A percentile compares a stretch with the other conserved stretches of the same genome.
Conservation (phyloP, 2,329 filamentous ascomycete genomes). For the Tolypocladium tropicale region DNA sequence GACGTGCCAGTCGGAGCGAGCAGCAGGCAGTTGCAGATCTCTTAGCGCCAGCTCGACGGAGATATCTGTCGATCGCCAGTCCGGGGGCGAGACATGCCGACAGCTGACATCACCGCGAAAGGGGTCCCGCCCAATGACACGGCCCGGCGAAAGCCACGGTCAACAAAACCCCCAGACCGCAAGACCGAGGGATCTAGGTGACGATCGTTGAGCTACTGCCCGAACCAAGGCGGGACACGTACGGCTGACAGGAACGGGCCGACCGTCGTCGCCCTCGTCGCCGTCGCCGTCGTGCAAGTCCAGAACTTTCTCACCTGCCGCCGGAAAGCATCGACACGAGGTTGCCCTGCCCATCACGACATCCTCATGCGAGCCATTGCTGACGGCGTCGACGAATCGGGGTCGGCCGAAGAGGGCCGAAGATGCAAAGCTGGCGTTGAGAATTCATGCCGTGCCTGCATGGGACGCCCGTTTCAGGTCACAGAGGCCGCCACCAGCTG, state of each 20-base stretch:
- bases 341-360: background rate
- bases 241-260: background rate
- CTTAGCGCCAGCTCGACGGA: background rate
- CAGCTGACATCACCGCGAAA: background rate
- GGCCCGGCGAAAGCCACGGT: background rate
- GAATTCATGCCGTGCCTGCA: background rate
- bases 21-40: background rate
- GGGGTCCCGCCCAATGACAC: background rate
- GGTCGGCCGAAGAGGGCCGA: background rate
- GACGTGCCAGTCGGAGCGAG: background rate
- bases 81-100: background rate
- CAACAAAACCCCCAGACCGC: background rate
- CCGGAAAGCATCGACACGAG: background rate
- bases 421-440: background rate
- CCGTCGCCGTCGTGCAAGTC: background rate
- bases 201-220: background rate
- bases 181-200: background rate
- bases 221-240: background rate
- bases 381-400: background rate
- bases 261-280: background rate
- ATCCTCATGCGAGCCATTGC: background rate
- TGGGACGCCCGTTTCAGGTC: background rate
- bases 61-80: background rate
- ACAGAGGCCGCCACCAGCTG: background rate
- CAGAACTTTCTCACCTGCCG: background rate